A percentile compares a stretch with the other conserved stretches of the same genome.
Conservation (phyloP, 768 basidiomycete genomes). For the Trametes punicea region DNA sequence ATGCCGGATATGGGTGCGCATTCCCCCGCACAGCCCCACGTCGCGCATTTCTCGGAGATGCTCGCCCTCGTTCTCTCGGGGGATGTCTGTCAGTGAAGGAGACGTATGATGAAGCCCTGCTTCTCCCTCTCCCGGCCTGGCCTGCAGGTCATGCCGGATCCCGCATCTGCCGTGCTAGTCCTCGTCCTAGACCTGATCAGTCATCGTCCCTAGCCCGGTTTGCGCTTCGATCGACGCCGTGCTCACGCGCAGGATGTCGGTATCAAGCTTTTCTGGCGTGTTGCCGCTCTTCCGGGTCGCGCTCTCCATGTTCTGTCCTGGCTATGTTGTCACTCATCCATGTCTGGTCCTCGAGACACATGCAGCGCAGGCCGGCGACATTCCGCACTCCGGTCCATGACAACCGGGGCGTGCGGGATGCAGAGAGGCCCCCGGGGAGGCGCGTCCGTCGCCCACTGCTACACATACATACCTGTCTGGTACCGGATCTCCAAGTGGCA, state of each 20-base stretch:
- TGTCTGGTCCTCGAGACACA: background rate
- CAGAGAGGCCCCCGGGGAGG: background rate
- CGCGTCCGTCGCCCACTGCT: background rate
- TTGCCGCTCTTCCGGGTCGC: conserved; percentile 9
- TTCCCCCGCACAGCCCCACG: conserved; percentile 14
- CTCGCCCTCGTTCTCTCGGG: background rate
- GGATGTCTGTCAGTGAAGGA: background rate
- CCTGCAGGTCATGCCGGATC: background rate
- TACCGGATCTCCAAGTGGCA: too few species aligned
- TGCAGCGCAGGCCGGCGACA: background rate
- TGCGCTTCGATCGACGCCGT: conserved; percentile 1
- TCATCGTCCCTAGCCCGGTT: background rate
- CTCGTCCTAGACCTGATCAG: background rate
- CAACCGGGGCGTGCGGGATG: conserved; percentile 2
- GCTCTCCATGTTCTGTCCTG: background rate
- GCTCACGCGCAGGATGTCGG: background rate
- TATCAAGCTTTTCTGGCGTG: conserved; percentile 3
- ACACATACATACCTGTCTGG: too few species aligned
- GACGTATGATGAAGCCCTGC: background rate
- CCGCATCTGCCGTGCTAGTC: conserved; percentile 1
- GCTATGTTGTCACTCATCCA: background rate
- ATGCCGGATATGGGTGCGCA: conserved; percentile 12
- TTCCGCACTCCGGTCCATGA: background rate
- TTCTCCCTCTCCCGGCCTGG: background rate
- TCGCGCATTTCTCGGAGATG: conserved; percentile 16